Evolutionary conservation across 1,284 basidiomycete genomes (phyloP).

Genomic region (Mycocalia duriaeana): DNA sequence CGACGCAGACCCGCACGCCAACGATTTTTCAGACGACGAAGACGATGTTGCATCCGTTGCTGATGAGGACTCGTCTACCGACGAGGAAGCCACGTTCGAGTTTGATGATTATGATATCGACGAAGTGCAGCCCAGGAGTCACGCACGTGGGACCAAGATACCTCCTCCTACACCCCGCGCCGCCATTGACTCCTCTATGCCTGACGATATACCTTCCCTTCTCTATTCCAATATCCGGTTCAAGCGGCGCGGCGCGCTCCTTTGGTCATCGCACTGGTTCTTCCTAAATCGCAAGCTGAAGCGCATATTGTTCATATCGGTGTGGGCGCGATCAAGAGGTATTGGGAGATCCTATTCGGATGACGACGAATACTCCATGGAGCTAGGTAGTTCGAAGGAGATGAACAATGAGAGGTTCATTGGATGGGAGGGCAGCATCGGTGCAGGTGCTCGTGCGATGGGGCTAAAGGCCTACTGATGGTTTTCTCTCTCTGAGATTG

Average conservation of each 20-base stretch:
- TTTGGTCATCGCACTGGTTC: constrained; percentile 98
- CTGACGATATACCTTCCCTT: constrained; percentile 26
- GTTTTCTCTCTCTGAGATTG: too few relatives aligned
- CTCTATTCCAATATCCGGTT: constrained; percentile 25
- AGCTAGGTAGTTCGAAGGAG: constrained; percentile 26
- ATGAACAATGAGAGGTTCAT: constrained; percentile 54
- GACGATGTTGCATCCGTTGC: constrained; percentile 59
- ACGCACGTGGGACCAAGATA: constrained; percentile 25
- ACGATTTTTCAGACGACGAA: constrained; percentile 74
- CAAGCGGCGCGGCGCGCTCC: constrained; percentile 66
- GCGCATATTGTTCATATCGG: constrained; percentile 88
- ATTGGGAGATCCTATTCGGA: constrained; percentile 51
- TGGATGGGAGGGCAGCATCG: constrained; percentile 71
- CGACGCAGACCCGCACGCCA: constrained; percentile 92
- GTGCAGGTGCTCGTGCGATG: constrained; percentile 73
- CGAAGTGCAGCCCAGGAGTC: constrained; percentile 41
- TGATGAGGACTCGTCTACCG: constrained; percentile 56
- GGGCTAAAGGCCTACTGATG: constrained; percentile 43
- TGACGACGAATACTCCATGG: constrained; percentile 32
- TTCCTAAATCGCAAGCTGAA: constrained; percentile 93
- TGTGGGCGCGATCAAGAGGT: constrained; percentile 83
- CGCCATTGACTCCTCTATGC: constrained; percentile 26
- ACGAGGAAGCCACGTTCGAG: constrained; percentile 65
- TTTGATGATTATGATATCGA: constrained; percentile 80
- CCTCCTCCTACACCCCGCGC: constrained; percentile 33